phyloP scores from a whole-genome alignment of 306 rosid genomes.

The Glycine soja region DNA sequence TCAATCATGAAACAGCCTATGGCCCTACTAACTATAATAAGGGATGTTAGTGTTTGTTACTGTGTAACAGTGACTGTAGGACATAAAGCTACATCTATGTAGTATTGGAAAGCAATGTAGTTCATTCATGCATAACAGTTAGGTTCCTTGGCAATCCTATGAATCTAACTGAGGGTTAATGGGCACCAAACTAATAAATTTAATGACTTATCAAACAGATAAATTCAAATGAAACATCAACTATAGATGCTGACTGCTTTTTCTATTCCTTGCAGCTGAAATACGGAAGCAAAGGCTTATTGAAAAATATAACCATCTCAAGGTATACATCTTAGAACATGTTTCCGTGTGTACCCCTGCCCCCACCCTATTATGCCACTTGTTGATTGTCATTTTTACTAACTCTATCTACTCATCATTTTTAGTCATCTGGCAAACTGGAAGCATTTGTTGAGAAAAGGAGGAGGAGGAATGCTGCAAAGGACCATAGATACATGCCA shows the following conservation, averaged over 20 bases:
- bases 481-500: conserved; percentile 80
- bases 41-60: no score
- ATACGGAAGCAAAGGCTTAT: conserved; percentile 69
- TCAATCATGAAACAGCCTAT: no score
- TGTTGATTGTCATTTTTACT: background rate
- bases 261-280: conserved; percentile 65
- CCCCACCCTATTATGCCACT: background rate
- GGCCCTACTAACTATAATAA: no score
- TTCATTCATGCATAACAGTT: no score
- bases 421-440: conserved; percentile 78
- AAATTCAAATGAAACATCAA: background rate
- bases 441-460: conserved; percentile 71
- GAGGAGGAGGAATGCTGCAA: conserved; percentile 87
- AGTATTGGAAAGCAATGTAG: no score
- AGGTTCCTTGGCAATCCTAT: no score
- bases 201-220: conserved; percentile 23
- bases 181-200: background rate
- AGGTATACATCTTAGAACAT: conserved; percentile 57
- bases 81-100: no score
- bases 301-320: conserved; percentile 72
- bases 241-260: conserved; percentile 33
- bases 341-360: background rate
- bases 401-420: conserved; percentile 25
- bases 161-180: background rate
- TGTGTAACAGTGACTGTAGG: no score